Base-by-base conservation (phyloP, 345 rosid species). In the Populus nigra region DNA sequence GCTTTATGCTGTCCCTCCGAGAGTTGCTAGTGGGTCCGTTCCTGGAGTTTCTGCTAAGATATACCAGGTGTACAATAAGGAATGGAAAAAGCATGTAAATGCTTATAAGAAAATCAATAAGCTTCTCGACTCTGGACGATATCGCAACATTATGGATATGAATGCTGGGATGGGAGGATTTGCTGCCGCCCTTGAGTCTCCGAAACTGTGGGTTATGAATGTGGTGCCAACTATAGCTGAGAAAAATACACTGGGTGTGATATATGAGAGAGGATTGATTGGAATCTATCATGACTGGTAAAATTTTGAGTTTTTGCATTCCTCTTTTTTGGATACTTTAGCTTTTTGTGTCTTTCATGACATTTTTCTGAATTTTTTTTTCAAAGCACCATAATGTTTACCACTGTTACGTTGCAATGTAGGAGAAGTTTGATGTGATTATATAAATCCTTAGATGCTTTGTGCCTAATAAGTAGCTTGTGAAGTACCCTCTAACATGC, bases 271-370 rank as follows among this genome's bases (percentile, higher is more conserved):
- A 75, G 99, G 99, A 80, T 83, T 96, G 80, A 92, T 92, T 23
- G 99, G 99, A 81, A 96, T 96, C 81, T 96, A 94, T 84, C 98
- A 96, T 76, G 97, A 94, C 87, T 96, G 99, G 99, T 96, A 85
- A 68, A 80, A 36, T 49, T 73, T 77, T 67, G 41, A n/a, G 78
- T 29, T n/a, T 74, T 73, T 71, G 33, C 8, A 61, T 72, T 43
- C 35, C 39, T 74, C 17, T 49, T 77, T 49, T 77, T 22, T 33
- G 38, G 13, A 74, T 66, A 22, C 5, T 10, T 59, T 55, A 16
- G 20, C 74, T 31, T 13, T 9, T 65, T 31, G 39, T 39, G 12
- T 36, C 2, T 68, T 31, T 66, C 18, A 3, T 22, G 39, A 29
- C 29, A 38, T 23, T 63, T 59, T 22, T 11, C 10, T 74, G 69